Percentiles rank a stretch among this genome's conserved stretches.
Evolutionary conservation across 2,329 filamentous ascomycete genomes (phyloP).

Genomic region (Cephalotrichum gorgonifer): DNA sequence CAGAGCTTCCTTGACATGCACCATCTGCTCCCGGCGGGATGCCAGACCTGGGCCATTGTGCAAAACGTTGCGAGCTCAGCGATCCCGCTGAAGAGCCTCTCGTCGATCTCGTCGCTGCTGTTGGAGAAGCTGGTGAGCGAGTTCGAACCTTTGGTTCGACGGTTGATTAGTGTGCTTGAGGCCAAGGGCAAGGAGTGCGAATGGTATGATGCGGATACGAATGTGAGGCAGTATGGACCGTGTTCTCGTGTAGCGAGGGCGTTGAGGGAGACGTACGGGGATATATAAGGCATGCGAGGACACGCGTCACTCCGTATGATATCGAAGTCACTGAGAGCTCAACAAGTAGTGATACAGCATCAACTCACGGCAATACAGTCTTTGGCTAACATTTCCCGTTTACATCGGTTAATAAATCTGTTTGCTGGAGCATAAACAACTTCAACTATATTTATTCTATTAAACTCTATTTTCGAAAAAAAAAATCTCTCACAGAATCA

Average conservation of each 20-base stretch:
- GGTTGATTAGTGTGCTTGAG: neutral
- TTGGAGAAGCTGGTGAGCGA: neutral
- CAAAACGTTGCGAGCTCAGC: slow-evolving; percentile 2
- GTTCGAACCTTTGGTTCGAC: neutral
- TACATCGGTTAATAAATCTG: too few relatives aligned
- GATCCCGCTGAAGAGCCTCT: neutral
- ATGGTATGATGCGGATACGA: slow-evolving; percentile 5
- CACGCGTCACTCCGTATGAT: too few relatives aligned
- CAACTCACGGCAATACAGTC: too few relatives aligned
- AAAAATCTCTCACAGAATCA: too few relatives aligned
- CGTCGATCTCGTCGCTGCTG: neutral
- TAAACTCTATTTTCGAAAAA: too few relatives aligned
- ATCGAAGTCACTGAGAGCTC: too few relatives aligned
- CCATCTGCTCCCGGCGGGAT: neutral
- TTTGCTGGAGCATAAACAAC: too few relatives aligned
- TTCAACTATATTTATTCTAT: too few relatives aligned
- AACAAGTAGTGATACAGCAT: too few relatives aligned
- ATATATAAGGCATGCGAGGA: neutral
- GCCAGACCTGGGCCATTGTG: neutral
- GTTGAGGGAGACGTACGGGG: slow-evolving; percentile 1
- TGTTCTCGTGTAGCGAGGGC: slow-evolving; percentile 2
- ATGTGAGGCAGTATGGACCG: slow-evolving; percentile 2
- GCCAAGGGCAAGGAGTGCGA: slow-evolving; percentile 1
- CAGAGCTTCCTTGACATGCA: slow-evolving; percentile 4
- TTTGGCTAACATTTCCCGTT: too few relatives aligned